Evolutionary conservation across 352 stramenopile species (phyloP), one percentile per base, ranked within the genome.

Genomic region (Pythium grandisporangium): DNA sequence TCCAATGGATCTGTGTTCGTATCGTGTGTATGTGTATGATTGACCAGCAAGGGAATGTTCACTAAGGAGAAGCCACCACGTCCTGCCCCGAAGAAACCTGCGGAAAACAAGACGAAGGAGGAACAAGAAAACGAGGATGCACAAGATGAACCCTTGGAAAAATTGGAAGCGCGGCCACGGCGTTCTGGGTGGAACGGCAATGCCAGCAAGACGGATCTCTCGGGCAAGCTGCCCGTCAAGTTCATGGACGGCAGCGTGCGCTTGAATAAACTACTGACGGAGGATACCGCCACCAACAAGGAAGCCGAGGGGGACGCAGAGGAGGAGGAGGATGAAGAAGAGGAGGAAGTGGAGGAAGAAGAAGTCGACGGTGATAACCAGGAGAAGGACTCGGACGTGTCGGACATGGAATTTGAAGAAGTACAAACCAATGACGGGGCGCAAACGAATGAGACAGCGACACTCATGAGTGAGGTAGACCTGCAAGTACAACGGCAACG

Each of bases 161-260:
- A 89, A 62, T 64, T 90, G 36, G 80, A 93, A 53, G 73, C 72
- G 34, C 63, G 54, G 0, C 70, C 71, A 30, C 75, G 77, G 13
- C 75, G 80, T 37, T 70, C 72, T 1, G 64, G 66, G 8, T 86
- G 72, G 69, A 54, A 76, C 38, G 67, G 53, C 14, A 51, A 71
- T 16, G 21, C 42, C 32, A 71, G 73, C 43, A 67, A 81, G 41
- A 61, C 74, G 27, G 59, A 84, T 40, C 37, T 84, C 11, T 69
- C 67, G 8, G 71, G 74, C 30, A 92, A 92, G 48, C 51, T 92
- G 50, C 75, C 78, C 3, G 76, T 92, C 40, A 92, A 92, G 55
- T 86, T 85, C 35, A 88, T 92, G 74, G 78, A 92, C 44, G 78
- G 78, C 30, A 88, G 67, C 17, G 70, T 92, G 58, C 77, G 75